phyloP scores from a whole-genome alignment of 2,329 filamentous ascomycete genomes.

The Ceratocystis papillata region DNA sequence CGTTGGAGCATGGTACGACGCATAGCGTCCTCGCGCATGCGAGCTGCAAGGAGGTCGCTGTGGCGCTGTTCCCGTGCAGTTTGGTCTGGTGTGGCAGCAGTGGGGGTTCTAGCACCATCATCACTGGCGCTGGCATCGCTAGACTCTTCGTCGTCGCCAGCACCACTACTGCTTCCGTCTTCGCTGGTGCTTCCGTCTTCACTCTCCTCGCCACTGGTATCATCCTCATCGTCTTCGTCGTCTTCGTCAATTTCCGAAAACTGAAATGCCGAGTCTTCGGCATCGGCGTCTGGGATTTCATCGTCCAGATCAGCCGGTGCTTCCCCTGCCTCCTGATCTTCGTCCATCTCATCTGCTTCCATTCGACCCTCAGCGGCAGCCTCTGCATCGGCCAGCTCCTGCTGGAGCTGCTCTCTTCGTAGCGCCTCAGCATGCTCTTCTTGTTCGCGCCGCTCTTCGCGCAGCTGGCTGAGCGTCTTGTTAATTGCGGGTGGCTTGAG shows the following conservation, averaged over 20 bases:
- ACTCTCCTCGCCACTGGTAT: not conserved
- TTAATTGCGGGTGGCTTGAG: slow-evolving; percentile 75
- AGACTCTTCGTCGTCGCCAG: slow-evolving; percentile 32
- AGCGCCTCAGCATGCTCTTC: slow-evolving; percentile 72
- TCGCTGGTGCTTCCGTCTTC: slow-evolving; percentile 1
- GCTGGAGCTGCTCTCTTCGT: slow-evolving; percentile 56
- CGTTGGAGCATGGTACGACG: slow-evolving; percentile 34
- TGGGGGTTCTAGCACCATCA: slow-evolving; percentile 27
- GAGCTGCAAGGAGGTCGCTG: slow-evolving; percentile 40
- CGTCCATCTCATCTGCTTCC: slow-evolving; percentile 41
- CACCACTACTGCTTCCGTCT: slow-evolving; percentile 26
- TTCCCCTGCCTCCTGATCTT: slow-evolving; percentile 45
- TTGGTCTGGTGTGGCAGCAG: slow-evolving; percentile 27
- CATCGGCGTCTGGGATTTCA: slow-evolving; percentile 59
- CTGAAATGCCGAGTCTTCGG: slow-evolving; percentile 33
- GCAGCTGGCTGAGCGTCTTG: slow-evolving; percentile 82
- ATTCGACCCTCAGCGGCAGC: slow-evolving; percentile 35
- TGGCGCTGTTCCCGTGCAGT: slow-evolving; percentile 37
- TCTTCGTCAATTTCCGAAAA: slow-evolving; percentile 35
- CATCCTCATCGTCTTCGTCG: slow-evolving; percentile 36
- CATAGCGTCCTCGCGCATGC: slow-evolving; percentile 51
- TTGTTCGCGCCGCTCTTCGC: slow-evolving; percentile 79
- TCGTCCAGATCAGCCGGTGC: slow-evolving; percentile 54
- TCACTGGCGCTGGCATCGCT: slow-evolving; percentile 19
- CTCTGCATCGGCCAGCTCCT: slow-evolving; percentile 63